phyloP scores from a whole-genome alignment of 108 stramenopile genomes.

The Aurantiochytrium sp. region DNA sequence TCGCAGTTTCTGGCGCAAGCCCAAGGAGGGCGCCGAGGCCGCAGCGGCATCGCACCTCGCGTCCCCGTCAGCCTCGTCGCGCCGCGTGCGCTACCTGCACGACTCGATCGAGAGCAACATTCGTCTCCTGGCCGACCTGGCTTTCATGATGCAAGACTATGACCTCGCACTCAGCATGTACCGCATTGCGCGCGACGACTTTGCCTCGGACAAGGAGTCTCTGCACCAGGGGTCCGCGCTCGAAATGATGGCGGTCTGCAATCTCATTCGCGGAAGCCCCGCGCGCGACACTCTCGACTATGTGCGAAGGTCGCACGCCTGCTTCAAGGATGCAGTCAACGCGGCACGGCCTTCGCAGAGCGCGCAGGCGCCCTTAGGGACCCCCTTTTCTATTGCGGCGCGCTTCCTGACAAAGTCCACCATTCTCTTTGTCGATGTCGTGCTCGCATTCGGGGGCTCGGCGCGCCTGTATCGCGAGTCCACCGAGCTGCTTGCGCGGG shows the following conservation, averaged over 20 bases:
- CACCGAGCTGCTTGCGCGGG: neutral
- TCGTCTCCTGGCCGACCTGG: neutral
- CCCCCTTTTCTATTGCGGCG: neutral
- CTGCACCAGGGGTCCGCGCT: neutral
- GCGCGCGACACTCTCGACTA: neutral
- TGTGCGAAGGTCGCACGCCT: neutral
- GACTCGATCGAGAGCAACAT: conserved; percentile 11
- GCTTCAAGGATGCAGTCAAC: neutral
- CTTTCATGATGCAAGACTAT: conserved; percentile 23
- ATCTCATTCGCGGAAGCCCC: neutral
- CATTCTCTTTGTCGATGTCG: neutral
- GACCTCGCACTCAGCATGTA: neutral
- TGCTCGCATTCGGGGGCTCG: neutral
- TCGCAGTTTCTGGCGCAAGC: neutral
- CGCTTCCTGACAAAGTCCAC: neutral
- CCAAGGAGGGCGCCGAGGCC: neutral
- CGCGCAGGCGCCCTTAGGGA: no score
- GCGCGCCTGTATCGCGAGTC: neutral
- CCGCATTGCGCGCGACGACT: conserved; percentile 13
- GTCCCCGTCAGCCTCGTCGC: neutral
- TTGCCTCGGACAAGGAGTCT: neutral
- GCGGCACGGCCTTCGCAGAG: neutral
- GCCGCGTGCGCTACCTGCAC: neutral
- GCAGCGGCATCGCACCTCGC: neutral
- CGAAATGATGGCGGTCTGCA: conserved; percentile 18